Conservation (phyloP, 441 rosid genomes). For the Daphne laureola region DNA sequence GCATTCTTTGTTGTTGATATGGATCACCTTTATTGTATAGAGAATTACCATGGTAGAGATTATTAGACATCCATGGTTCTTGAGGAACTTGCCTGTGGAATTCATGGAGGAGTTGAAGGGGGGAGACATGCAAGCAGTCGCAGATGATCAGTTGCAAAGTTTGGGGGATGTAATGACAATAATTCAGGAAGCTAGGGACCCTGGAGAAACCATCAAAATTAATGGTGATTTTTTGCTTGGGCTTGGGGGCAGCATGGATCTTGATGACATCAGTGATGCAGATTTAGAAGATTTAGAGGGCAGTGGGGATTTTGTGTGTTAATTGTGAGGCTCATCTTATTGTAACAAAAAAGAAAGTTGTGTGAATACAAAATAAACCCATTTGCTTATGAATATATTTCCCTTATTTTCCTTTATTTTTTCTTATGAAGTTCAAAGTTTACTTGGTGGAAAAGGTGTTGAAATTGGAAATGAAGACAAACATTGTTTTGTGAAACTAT, state of each 20-base stretch:
- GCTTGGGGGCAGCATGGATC: conserved; percentile 61
- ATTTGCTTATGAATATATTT: too few relatives aligned
- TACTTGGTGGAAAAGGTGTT: too few relatives aligned
- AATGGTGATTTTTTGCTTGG: conserved; percentile 21
- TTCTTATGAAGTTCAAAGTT: too few relatives aligned
- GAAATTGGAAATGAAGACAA: too few relatives aligned
- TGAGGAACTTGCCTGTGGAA: conserved; percentile 30
- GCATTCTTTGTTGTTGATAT: background rate
- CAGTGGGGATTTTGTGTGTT: conserved; percentile 81
- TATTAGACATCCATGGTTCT: conserved; percentile 51
- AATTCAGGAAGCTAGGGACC: conserved; percentile 48
- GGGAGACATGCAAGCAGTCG: conserved; percentile 5
- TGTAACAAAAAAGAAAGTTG: too few relatives aligned
- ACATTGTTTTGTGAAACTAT: too few relatives aligned
- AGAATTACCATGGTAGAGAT: conserved; percentile 61
- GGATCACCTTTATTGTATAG: conserved; percentile 10
- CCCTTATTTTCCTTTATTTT: too few relatives aligned
- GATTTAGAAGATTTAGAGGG: conserved; percentile 53
- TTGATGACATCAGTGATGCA: conserved; percentile 49
- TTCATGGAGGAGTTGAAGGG: conserved; percentile 22
- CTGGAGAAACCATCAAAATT: conserved; percentile 25
- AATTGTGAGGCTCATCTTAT: conserved; percentile 24
- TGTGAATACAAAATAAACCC: too few relatives aligned
- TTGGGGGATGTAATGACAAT: conserved; percentile 39
- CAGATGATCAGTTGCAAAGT: conserved; percentile 27